Conservation (phyloP, 768 basidiomycete species). For the Amanita jacksonii region DNA sequence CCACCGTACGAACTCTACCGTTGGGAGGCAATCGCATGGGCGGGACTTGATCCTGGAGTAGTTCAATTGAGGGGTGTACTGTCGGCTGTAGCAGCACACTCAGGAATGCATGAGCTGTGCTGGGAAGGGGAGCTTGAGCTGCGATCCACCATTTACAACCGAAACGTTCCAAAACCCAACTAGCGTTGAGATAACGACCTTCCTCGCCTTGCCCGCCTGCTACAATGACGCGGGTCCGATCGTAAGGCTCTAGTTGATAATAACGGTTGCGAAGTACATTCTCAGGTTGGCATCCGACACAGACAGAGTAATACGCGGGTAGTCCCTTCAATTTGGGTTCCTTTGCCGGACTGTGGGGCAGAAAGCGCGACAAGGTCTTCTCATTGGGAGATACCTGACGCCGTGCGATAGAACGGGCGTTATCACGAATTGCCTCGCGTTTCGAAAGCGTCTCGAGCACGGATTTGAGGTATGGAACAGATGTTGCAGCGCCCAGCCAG, state of each 20-base stretch:
- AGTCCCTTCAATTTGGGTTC: slow-evolving; percentile 12
- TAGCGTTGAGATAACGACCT: slow-evolving; percentile 71
- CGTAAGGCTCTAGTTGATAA: slow-evolving; percentile 65
- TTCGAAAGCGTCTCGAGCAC: slow-evolving; percentile 26
- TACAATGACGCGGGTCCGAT: slow-evolving; percentile 67
- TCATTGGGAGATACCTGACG: slow-evolving; percentile 19
- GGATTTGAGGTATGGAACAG: slow-evolving; percentile 14
- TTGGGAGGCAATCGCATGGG: slow-evolving; percentile 11
- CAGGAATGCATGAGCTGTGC: slow-evolving; percentile 69
- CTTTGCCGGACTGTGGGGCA: slow-evolving; percentile 11
- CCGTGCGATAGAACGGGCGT: slow-evolving; percentile 20
- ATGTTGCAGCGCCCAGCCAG: slow-evolving; percentile 22
- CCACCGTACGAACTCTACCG: slow-evolving; percentile 59
- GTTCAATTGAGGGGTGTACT: slow-evolving; percentile 20
- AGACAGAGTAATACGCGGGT: slow-evolving; percentile 44
- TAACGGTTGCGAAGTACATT: slow-evolving; percentile 60
- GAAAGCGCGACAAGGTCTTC: slow-evolving; percentile 11
- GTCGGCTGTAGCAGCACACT: slow-evolving; percentile 50
- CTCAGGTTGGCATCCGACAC: slow-evolving; percentile 32
- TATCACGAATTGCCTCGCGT: slow-evolving; percentile 26
- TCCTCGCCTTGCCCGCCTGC: slow-evolving; percentile 18
- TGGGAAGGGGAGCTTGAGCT: slow-evolving; percentile 68
- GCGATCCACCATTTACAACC: slow-evolving; percentile 82
- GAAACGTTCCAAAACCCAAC: slow-evolving; percentile 69
- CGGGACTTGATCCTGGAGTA: slow-evolving; percentile 1